phyloP scores from a whole-genome alignment of 2,329 filamentous ascomycete genomes.

The Cylindrodendrum hubeiense region DNA sequence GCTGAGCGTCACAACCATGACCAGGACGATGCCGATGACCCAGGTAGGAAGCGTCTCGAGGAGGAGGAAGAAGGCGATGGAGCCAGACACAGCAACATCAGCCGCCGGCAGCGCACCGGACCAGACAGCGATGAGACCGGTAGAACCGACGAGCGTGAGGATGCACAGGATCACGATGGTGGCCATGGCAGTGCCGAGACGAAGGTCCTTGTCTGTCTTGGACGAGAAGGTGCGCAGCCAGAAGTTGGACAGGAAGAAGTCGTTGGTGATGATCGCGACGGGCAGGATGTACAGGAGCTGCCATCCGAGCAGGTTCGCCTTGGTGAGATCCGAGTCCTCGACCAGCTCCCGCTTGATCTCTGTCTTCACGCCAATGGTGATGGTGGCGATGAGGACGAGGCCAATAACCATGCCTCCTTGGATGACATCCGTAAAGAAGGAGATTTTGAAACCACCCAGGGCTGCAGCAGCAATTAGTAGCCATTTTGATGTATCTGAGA shows the following conservation, averaged over 20 bases:
- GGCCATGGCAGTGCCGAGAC: slow-evolving; percentile 79
- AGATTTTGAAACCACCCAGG: slow-evolving; percentile 85
- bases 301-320: slow-evolving; percentile 81
- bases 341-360: slow-evolving; percentile 78
- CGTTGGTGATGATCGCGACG: slow-evolving; percentile 83
- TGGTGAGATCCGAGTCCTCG: slow-evolving; percentile 75
- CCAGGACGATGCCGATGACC: slow-evolving; percentile 85
- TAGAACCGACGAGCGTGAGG: slow-evolving; percentile 77
- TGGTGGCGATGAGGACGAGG: slow-evolving; percentile 80
- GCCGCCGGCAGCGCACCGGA: slow-evolving; percentile 74
- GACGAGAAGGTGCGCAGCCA: slow-evolving; percentile 89
- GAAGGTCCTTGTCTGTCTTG: slow-evolving; percentile 82
- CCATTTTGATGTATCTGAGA: not conserved
- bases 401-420: slow-evolving; percentile 83
- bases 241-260: slow-evolving; percentile 88
- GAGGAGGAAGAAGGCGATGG: slow-evolving; percentile 81
- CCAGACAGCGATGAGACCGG: slow-evolving; percentile 83
- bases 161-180: slow-evolving; percentile 74
- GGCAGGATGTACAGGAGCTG: slow-evolving; percentile 88
- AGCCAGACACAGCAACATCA: slow-evolving; percentile 68
- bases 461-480: slow-evolving; percentile 59
- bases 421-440: slow-evolving; percentile 85
- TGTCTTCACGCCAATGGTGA: slow-evolving; percentile 82
- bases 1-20: slow-evolving; percentile 83
- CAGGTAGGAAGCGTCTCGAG: slow-evolving; percentile 79